Evolutionary conservation across 352 stramenopile genomes (phyloP), one percentile per base, ranked within the genome.

Genomic region (Nothophytophthora sp.): DNA sequence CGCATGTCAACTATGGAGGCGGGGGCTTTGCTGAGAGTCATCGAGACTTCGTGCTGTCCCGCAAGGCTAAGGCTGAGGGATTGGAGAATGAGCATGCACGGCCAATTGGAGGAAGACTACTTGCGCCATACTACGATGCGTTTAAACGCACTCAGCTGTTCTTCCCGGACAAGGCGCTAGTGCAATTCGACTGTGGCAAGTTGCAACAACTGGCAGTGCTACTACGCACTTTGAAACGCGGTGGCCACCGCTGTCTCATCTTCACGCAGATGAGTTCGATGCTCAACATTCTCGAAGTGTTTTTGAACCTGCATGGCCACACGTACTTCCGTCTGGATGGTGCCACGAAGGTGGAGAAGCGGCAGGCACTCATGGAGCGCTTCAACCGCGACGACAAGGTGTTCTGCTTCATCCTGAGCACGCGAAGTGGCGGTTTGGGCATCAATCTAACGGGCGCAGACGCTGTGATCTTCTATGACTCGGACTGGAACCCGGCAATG

Each of bases 241-340:
- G 85, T 12, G 88, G 90, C 7, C 96, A 99, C 58, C 82, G 97
- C 19, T 96, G 86, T 6, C 67, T 98, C n/a, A 98, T 98, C 33
- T 98, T 98, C 49, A 98, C 92, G 22, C 96, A 99, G 68, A 99
- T 99, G 97, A 98, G 93, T 45, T 97, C 96, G 40, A 99, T 99
- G 97, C 79, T 99, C 25, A 98, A 99, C 70, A 96, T 99, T 27
- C 81, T 99, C 12, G 97, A 99, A 78, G 83, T 93, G 37, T 99
- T 99, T 70, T 76, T 99, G 29, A 99, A 98, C 56, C 76, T 99
- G 7, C 92, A 99, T 67, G 96, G 96, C 0, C 92, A 99, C 57
- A 98, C 95, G 12, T 99, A 99, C 59, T 88, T 99, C 42, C 84
- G 97, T n/a, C 67, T 99, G 41, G 98, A 99, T 76, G 98, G 97